A percentile compares a stretch with the other conserved stretches of the same genome.
phyloP scores from a whole-genome alignment of 1,284 basidiomycete species.

The Uromyces viciae-fabae region DNA sequence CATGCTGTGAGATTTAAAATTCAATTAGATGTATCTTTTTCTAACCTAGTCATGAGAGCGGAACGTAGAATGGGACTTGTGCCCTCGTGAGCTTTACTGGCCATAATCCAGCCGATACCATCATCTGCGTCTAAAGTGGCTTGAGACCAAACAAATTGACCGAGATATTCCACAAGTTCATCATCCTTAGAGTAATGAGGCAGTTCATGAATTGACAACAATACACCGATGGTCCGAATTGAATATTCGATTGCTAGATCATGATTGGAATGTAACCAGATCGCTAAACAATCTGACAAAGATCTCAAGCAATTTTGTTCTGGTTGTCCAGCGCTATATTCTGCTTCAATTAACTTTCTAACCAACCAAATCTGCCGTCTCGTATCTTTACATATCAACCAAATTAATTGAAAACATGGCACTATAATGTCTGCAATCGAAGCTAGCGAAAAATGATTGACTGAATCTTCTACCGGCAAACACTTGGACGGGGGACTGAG shows the following conservation, averaged over 20 bases:
- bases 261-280: slow-evolving; percentile 38
- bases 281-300: slow-evolving; percentile 16
- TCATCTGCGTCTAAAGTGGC: background rate
- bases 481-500: slow-evolving; percentile 16
- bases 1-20: too few relatives aligned
- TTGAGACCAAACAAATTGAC: slow-evolving; percentile 30
- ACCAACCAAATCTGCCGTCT: slow-evolving; percentile 35
- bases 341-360: slow-evolving; percentile 32
- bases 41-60: slow-evolving; percentile 37
- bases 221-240: slow-evolving; percentile 27
- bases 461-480: background rate
- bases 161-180: slow-evolving; percentile 30
- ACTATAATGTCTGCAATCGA: slow-evolving; percentile 27
- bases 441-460: background rate
- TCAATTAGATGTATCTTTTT: too few relatives aligned
- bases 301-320: slow-evolving; percentile 32
- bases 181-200: slow-evolving; percentile 33
- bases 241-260: slow-evolving; percentile 36
- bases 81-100: slow-evolving; percentile 20
- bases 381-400: slow-evolving; percentile 42
- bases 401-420: slow-evolving; percentile 41
- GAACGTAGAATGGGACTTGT: slow-evolving; percentile 36
- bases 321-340: slow-evolving; percentile 10
- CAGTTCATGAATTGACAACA: slow-evolving; percentile 37
- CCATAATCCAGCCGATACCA: slow-evolving; percentile 35